A percentile compares a stretch with the other conserved stretches of the same genome.
Evolutionary conservation across 805 yeast species (phyloP).

Genomic region (Metschnikowia similis): DNA sequence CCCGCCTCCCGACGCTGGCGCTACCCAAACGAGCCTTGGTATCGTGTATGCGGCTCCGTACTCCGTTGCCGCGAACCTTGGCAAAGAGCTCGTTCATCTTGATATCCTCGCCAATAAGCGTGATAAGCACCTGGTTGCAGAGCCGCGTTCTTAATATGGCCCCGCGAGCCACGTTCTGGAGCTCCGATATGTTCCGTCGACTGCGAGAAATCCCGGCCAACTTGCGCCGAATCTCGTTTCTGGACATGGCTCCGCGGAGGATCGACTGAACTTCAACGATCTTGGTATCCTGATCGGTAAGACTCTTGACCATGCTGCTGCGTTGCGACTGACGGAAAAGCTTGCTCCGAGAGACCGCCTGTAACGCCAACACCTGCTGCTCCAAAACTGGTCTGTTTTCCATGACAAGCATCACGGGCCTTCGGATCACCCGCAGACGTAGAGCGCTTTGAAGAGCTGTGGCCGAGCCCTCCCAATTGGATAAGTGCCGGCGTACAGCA

Average conservation of each 20-base stretch:
- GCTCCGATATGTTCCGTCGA: constrained; percentile 18
- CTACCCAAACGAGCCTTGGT: constrained; percentile 15
- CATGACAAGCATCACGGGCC: constrained; percentile 20
- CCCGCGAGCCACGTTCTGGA: constrained; percentile 44
- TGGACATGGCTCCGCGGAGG: constrained; percentile 32
- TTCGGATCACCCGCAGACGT: constrained; percentile 34
- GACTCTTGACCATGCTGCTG: constrained; percentile 1
- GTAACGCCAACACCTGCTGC: constrained; percentile 23
- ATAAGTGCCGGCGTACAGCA: background rate
- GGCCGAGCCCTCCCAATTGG: background rate
- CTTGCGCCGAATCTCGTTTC: constrained; percentile 21
- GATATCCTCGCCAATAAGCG: constrained; percentile 37
- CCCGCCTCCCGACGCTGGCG: constrained; percentile 8
- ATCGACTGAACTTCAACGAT: constrained; percentile 34
- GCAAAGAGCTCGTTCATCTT: constrained; percentile 38
- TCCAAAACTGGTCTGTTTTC: constrained; percentile 21
- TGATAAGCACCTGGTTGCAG: constrained; percentile 40
- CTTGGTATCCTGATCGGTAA: constrained; percentile 8
- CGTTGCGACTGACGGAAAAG: constrained; percentile 2
- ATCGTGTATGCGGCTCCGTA: constrained; percentile 25
- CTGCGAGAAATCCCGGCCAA: constrained; percentile 9
- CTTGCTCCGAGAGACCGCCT: constrained; percentile 24
- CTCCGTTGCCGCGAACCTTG: constrained; percentile 39
- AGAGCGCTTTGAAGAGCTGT: constrained; percentile 36
- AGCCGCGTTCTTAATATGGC: constrained; percentile 40